These are phyloP conservation scores for Polytrichum commune DNA, from an alignment of 225 moss, liverwort and hornwort species.

Conservation along the genomic window DNA sequence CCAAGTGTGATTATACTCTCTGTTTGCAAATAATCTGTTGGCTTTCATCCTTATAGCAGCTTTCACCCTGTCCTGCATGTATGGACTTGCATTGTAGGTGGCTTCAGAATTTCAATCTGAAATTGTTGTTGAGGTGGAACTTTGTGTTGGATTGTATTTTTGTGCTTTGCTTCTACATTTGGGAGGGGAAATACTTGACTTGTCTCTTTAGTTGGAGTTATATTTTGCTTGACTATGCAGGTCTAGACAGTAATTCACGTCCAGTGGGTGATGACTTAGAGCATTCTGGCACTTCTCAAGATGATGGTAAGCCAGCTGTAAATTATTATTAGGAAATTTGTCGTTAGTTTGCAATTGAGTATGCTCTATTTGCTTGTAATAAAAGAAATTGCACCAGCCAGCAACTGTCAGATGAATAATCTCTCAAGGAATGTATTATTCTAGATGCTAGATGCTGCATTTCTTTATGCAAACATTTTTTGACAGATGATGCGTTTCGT, in stretches of 20 bases:
- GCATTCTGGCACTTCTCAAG: conserved; percentile 93
- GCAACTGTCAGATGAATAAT: not conserved
- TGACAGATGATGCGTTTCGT: conserved; percentile 69
- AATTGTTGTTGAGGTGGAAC: not conserved
- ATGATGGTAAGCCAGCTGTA: conserved; percentile 70
- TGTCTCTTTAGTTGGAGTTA: not conserved
- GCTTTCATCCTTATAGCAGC: not conserved
- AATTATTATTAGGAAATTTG: not conserved
- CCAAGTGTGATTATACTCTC: no score
- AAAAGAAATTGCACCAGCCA: no score
- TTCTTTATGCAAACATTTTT: conserved; percentile 22
- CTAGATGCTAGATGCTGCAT: conserved; percentile 19
- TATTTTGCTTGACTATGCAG: conserved; percentile 33
- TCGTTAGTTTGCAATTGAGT: not conserved
- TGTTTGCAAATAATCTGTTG: no score
- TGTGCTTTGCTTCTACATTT: not conserved
- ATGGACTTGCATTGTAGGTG: not conserved
- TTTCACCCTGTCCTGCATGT: not conserved
- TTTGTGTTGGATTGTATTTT: not conserved
- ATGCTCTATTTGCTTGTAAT: no score
- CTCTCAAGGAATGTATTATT: not conserved
- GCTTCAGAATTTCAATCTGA: not conserved
- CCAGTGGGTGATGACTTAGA: conserved; percentile 84
- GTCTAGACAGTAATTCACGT: conserved; percentile 72
- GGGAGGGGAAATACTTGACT: no score